Percentiles rank a stretch among this genome's conserved stretches.
Evolutionary conservation across 768 basidiomycete genomes (phyloP).

Genomic region (Neoboletus brunneissimus): DNA sequence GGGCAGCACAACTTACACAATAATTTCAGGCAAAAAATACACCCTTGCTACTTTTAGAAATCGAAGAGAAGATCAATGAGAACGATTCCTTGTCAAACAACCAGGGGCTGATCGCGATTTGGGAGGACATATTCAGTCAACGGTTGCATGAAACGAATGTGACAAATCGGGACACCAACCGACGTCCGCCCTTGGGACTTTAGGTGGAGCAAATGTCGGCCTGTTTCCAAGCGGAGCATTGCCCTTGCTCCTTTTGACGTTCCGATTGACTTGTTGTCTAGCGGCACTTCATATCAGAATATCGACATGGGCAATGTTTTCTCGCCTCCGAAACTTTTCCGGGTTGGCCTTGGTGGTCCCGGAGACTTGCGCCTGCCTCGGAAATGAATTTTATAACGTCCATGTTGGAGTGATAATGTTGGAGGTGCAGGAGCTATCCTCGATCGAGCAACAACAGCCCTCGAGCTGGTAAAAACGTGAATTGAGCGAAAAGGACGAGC

Average conservation of each 20-base stretch:
- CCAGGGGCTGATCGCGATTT: neutral
- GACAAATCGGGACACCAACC: neutral
- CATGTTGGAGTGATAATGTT: neutral
- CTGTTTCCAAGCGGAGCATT: neutral
- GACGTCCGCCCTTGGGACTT: neutral
- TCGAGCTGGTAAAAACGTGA: neutral
- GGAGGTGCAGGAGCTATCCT: neutral
- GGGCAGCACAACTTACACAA: neutral
- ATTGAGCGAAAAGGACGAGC: neutral
- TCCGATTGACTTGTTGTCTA: neutral
- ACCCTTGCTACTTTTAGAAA: neutral
- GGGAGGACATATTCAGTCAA: conserved; percentile 2
- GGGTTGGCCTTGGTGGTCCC: neutral
- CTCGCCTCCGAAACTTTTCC: conserved; percentile 5
- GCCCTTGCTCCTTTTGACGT: neutral
- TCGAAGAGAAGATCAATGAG: neutral
- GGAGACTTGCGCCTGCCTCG: neutral
- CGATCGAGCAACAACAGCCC: neutral
- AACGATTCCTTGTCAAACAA: neutral
- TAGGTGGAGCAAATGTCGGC: neutral
- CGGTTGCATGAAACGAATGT: neutral
- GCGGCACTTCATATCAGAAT: neutral
- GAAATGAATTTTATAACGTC: neutral
- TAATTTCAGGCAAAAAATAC: neutral
- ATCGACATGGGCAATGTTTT: neutral